Evolutionary conservation across 495 filamentous ascomycete genomes (phyloP).

Genomic region (Neurospora sp.): DNA sequence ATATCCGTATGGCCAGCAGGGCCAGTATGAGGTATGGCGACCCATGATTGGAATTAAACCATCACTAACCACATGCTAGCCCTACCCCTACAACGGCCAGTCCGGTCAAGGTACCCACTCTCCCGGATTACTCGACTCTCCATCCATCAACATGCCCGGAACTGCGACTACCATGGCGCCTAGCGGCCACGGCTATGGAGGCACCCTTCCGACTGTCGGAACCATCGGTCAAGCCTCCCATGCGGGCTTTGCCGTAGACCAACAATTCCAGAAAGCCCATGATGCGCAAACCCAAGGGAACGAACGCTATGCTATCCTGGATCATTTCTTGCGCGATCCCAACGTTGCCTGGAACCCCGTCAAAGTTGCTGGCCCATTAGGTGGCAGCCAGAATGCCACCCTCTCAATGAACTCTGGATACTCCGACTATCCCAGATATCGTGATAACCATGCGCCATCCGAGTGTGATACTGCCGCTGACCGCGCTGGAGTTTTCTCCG

Average conservation of each 20-base stretch:
- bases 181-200: not conserved
- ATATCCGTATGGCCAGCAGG: not conserved
- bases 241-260: not conserved
- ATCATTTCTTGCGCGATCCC: constrained; percentile 2
- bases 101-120: not conserved
- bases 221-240: not conserved
- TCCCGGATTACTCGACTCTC: not conserved
- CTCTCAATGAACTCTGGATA: not conserved
- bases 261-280: not conserved
- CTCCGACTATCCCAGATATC: constrained; percentile 6
- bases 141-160: not conserved
- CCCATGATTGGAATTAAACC: too few relatives aligned
- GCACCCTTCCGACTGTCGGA: not conserved
- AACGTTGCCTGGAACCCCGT: constrained; percentile 2
- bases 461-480: constrained; percentile 48
- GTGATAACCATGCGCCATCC: constrained; percentile 30
- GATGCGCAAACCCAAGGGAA: not conserved
- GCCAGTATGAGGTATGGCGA: not conserved
- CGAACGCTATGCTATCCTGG: not conserved
- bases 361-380: not conserved
- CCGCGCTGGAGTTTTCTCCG: constrained; percentile 35
- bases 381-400: not conserved
- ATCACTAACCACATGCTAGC: not conserved
- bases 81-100: not conserved
- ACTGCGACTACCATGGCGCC: not conserved